Evolutionary conservation across 2,329 filamentous ascomycete species (phyloP), one percentile per base, ranked within the genome.

Genomic region (Albifimbria verrucaria): DNA sequence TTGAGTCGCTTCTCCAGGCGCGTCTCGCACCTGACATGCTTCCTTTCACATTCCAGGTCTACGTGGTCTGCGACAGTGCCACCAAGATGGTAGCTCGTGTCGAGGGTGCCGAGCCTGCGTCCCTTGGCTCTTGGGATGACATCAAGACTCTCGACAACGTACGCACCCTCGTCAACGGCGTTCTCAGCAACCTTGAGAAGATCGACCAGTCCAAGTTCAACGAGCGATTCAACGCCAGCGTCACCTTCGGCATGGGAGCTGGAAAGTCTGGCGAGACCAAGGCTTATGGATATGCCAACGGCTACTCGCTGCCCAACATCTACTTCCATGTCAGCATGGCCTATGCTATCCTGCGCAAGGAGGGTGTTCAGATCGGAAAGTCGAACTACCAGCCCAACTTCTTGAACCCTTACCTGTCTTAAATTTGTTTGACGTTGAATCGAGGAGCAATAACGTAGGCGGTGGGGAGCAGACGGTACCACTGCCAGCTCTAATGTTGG

Each of bases 291-390:
- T 87, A 82, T 62, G 62, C 81, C 21, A 62, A 68, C 41, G 68
- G 68, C 3, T 82, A 77, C 65, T 74, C 69, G 4, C 52, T 84
- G 43, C 83, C 85, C 21, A 86, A 88, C 62, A 68, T 87, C 59
- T 86, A 76, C 71, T 89, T 89, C 68, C 86, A 89, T 63, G 58
- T 81, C 15, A 75, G 68, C 3, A 84, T 76, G 12, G 74, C 81
- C 10, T 89, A 89, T 69, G 73, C 68, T 21, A 82, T 89, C 52
- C 62, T 88, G 64, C 74, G 86, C 55, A 78, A 75, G 62, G 77
- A 83, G 68, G 86, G 85, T 2, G 80, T 87, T 23, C 70, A 73
- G 0, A n/a, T 89, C 18, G 83, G 83, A 28, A 88, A 88, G 75
- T 41, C 56, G 50, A 80, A 87, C 61, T 88, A 72, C 63, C 59